A percentile compares a stretch with the other conserved stretches of the same genome.
Evolutionary conservation across 306 rosid genomes (phyloP).

Genomic region (Cucurbita argyrosperma): DNA sequence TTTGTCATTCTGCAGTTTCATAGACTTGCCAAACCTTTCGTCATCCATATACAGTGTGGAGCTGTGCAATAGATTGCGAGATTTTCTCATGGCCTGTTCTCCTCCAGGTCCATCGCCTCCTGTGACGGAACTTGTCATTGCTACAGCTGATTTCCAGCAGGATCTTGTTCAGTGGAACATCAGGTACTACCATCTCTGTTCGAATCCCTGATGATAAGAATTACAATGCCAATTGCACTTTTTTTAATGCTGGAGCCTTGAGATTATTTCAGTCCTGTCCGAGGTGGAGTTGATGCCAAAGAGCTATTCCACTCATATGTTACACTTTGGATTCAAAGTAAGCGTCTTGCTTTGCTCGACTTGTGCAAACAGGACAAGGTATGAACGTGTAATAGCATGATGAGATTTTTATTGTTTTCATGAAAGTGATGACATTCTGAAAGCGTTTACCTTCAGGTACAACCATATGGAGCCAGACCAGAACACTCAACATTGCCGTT

Average conservation of each 20-base stretch:
- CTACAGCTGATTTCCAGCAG: constrained; percentile 88
- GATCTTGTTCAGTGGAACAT: constrained; percentile 68
- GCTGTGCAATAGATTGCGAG: constrained; percentile 64
- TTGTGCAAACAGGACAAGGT: constrained; percentile 90
- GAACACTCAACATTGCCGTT: constrained; percentile 83
- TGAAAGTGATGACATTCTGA: background rate
- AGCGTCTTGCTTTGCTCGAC: constrained; percentile 69
- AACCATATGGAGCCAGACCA: constrained; percentile 52
- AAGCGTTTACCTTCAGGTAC: background rate
- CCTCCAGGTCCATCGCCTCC: constrained; percentile 72
- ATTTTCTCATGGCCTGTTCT: constrained; percentile 84
- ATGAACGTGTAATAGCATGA: constrained; percentile 30
- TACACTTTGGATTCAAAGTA: constrained; percentile 84
- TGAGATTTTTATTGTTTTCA: constrained; percentile 21
- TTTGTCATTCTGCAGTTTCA: constrained; percentile 42
- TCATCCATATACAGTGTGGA: constrained; percentile 87
- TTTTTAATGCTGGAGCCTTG: background rate
- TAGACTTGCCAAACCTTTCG: constrained; percentile 87
- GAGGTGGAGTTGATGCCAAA: constrained; percentile 93
- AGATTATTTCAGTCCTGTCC: constrained; percentile 36
- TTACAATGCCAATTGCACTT: background rate
- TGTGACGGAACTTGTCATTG: constrained; percentile 80
- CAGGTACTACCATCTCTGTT: constrained; percentile 19
- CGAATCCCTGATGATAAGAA: background rate
- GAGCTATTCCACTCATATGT: constrained; percentile 82